Conservation (phyloP, 345 rosid species). For the Gossypium stocksii region DNA sequence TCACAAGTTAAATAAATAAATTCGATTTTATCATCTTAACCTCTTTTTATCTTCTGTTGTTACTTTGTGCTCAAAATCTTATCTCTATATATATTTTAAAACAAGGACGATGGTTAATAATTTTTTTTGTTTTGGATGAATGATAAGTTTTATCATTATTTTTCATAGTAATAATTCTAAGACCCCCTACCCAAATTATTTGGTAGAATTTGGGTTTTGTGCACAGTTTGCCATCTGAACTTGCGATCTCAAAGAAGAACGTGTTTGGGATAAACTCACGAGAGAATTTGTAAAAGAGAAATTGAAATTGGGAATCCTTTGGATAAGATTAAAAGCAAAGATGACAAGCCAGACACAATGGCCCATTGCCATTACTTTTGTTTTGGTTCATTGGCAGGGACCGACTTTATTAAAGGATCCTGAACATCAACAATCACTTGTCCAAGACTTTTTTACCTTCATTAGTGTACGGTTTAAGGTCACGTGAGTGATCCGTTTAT, state of each 20-base stretch:
- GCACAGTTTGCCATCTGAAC: no score
- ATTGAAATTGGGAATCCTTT: background rate
- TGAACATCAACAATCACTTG: background rate
- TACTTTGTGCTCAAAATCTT: no score
- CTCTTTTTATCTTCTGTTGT: no score
- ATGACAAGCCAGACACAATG: background rate
- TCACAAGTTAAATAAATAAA: background rate
- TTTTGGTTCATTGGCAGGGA: background rate
- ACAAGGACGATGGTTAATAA: no score
- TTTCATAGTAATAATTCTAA: background rate
- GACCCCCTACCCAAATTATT: no score
- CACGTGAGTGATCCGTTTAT: background rate
- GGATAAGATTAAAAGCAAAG: background rate
- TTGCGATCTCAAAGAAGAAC: no score
- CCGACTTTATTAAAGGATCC: background rate
- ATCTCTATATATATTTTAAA: no score
- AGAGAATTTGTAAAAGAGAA: background rate
- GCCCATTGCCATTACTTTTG: background rate
- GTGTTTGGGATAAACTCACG: background rate
- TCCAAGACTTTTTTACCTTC: no score
- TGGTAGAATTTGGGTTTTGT: no score
- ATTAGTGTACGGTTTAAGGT: background rate
- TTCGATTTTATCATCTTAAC: background rate
- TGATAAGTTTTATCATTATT: background rate
- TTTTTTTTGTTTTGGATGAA: background rate